phyloP scores from a whole-genome alignment of 169 alveolate genomes.

The Eimeria sp. region DNA sequence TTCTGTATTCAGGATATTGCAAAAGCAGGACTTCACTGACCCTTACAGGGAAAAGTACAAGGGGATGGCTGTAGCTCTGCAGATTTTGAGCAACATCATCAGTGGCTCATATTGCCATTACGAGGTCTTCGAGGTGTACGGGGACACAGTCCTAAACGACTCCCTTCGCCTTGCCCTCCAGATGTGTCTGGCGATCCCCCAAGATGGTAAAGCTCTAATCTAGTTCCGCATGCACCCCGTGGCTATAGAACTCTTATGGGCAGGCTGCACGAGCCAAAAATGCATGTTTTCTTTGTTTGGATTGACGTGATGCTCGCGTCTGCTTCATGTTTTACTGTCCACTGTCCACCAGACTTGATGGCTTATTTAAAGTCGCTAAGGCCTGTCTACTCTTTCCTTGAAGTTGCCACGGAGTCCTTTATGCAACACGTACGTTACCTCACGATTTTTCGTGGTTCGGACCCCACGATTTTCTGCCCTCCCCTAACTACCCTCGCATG shows the following conservation, averaged over 20 bases:
- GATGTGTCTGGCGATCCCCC: conserved; percentile 94
- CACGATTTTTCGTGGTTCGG: background rate
- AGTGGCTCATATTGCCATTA: conserved; percentile 96
- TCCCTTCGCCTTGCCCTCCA: conserved; percentile 93
- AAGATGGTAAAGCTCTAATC: conserved; percentile 48
- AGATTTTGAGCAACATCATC: conserved; percentile 94
- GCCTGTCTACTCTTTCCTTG: conserved; percentile 93
- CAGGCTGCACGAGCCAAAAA: background rate
- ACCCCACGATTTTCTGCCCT: background rate
- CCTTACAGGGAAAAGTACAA: conserved; percentile 94
- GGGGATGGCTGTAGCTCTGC: conserved; percentile 94
- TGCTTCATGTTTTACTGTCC: background rate
- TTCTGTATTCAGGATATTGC: conserved; percentile 83
- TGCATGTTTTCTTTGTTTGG: background rate
- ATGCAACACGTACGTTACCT: conserved; percentile 87
- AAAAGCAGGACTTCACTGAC: conserved; percentile 90
- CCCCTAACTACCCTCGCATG: background rate
- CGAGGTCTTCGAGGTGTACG: conserved; percentile 96
- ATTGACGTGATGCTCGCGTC: background rate
- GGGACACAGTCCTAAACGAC: conserved; percentile 94
- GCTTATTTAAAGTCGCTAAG: conserved; percentile 87
- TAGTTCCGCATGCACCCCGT: background rate
- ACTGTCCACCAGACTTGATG: conserved; percentile 69
- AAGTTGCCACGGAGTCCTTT: conserved; percentile 92
- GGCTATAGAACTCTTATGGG: background rate